phyloP scores from a whole-genome alignment of 1,284 basidiomycete species.

The Apiotrichum gamsii region DNA sequence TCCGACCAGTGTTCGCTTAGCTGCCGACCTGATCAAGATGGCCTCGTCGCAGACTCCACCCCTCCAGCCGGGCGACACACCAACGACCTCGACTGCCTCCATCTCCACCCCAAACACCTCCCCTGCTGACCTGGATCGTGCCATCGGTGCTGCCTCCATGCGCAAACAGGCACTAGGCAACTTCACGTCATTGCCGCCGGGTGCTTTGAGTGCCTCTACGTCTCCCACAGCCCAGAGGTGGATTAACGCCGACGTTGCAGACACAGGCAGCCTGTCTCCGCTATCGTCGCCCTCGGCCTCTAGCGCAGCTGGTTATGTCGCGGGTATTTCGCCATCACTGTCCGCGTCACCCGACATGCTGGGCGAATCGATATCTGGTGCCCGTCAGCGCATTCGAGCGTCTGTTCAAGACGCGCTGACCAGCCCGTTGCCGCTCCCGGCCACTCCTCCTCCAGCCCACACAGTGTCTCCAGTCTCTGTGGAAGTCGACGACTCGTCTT shows the following conservation, averaged over 20 bases:
- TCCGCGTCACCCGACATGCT: slow-evolving; percentile 1
- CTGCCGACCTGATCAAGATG: slow-evolving; percentile 48
- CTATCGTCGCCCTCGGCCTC: background rate
- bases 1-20: slow-evolving; percentile 52
- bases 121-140: slow-evolving; percentile 14
- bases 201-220: background rate
- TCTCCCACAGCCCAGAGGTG: slow-evolving; percentile 1
- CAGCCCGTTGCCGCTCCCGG: background rate
- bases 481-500: background rate
- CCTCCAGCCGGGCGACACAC: slow-evolving; percentile 3
- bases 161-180: slow-evolving; percentile 6
- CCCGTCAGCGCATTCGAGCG: background rate
- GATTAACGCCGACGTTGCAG: background rate
- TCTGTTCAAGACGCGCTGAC: background rate
- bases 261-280: background rate
- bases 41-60: slow-evolving; percentile 16
- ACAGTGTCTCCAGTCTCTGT: slow-evolving; percentile 3
- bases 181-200: slow-evolving; percentile 5
- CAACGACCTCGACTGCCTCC: slow-evolving; percentile 19
- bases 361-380: background rate
- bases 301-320: background rate
- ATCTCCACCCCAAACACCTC: slow-evolving; percentile 33
- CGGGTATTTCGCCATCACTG: background rate
- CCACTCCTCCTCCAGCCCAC: background rate
- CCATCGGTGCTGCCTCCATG: background rate